phyloP scores from a whole-genome alignment of 2,329 filamentous ascomycete species.

The Fusarium palustre region DNA sequence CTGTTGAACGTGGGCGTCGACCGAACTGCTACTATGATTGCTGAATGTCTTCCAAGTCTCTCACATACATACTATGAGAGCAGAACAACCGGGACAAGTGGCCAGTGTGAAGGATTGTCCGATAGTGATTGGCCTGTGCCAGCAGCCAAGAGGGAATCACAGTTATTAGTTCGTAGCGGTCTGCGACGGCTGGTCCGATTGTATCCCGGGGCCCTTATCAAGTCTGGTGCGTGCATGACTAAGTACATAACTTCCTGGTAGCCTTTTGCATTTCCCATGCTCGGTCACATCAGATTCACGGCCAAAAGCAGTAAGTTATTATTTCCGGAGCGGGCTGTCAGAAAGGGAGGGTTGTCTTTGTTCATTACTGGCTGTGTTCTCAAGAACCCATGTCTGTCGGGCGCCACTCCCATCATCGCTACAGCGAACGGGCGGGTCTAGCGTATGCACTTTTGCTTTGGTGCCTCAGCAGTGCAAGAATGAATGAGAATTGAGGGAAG shows the following conservation, averaged over 20 bases:
- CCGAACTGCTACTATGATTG: not conserved
- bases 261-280: conserved; percentile 46
- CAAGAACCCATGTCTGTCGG: conserved; percentile 39
- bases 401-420: conserved; percentile 49
- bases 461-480: conserved; percentile 18
- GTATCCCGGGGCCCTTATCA: conserved; percentile 24
- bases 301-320: conserved; percentile 40
- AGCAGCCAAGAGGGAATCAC: conserved; percentile 15
- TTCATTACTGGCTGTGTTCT: conserved; percentile 41
- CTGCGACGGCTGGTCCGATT: conserved; percentile 38
- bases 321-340: conserved; percentile 41
- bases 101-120: conserved; percentile 34
- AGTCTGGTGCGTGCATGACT: conserved; percentile 23
- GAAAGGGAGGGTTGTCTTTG: conserved; percentile 31
- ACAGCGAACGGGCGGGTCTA: conserved; percentile 45
- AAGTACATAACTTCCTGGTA: conserved; percentile 26
- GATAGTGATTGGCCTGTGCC: conserved; percentile 29
- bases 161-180: conserved; percentile 37
- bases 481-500: not conserved
- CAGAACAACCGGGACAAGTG: conserved; percentile 15
- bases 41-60: not conserved
- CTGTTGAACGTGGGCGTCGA: not conserved
- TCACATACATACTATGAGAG: not conserved
- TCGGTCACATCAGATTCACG: conserved; percentile 39
- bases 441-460: conserved; percentile 19